Evolutionary conservation across 1,284 basidiomycete species (phyloP), one percentile per base, ranked within the genome.

Genomic region (Ceratobasidium sp.): DNA sequence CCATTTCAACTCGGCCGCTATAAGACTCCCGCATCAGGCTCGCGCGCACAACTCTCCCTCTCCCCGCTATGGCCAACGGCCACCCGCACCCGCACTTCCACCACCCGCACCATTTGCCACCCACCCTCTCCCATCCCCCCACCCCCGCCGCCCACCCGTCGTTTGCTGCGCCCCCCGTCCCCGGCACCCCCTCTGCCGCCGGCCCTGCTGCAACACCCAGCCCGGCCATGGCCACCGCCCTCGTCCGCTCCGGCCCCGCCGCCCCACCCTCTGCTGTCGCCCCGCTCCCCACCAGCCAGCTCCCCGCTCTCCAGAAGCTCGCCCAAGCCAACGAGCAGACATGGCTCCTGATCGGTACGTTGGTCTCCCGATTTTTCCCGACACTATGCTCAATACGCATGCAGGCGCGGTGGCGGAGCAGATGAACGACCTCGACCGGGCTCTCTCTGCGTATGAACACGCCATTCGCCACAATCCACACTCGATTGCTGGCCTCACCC

Each of bases 401-500:
- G 53, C 81, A 94, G 94, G 93, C 74, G 89, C 92, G 73, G 92
- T 96, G 73, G 93, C 94, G 73, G 94, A 96, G 80, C 92, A 94
- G 80, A 92, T 96, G 89, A 88, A 89, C 75, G 92, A 96, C 82
- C 86, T 93, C 78, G 93, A 96, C 79, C 90, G 94, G 76, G 96
- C 96, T 41, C 85, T 94, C 75, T 88, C 87, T 43, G 93, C 94
- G 71, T 98, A 97, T 82, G 94, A 97, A 82, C 89, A 92, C 78
- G 95, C 94, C 1, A 85, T 97, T 75, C 89, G 93, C 81, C 94
- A 97, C 83, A 97, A 97, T 79, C 91, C 94, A 77, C 88, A 89
- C 81, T 96, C 92, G 76, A 85, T 96, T 73, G 85, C 91, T 76
- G 94, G 93, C 43, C 87, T 97, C 75, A 96, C 92, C 60, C 92